Conservation (phyloP, 345 rosid genomes). For the Citrus maxima region DNA sequence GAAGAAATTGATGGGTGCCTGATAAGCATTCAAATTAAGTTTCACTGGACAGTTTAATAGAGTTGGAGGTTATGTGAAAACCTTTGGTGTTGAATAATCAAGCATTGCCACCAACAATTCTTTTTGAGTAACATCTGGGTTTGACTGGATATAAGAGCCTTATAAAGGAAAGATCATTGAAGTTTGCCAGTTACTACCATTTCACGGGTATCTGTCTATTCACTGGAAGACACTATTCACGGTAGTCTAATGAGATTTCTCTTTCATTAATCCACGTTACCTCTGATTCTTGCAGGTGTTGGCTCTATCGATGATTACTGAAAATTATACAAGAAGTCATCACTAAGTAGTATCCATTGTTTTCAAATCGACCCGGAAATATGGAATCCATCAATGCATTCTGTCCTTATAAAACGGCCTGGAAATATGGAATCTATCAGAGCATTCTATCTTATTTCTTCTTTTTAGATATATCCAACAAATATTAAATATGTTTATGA, state of each 20-base stretch:
- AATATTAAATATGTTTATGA: neutral
- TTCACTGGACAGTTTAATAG: slow-evolving; percentile 2
- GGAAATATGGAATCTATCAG: neutral
- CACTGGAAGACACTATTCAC: neutral
- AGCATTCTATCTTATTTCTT: too few species aligned
- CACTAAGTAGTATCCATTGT: neutral
- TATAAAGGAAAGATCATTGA: neutral
- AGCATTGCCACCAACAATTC: neutral
- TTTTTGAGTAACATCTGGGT: neutral
- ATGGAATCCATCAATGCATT: neutral
- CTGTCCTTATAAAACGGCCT: too few species aligned
- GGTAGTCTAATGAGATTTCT: neutral
- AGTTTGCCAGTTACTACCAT: neutral
- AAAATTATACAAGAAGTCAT: neutral
- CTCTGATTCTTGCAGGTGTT: neutral
- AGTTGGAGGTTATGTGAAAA: neutral
- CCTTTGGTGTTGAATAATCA: neutral
- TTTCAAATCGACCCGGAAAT: neutral
- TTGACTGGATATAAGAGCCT: neutral
- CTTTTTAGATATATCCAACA: neutral
- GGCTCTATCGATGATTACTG: neutral
- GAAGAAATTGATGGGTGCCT: slow-evolving; percentile 31
- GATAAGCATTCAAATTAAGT: neutral
- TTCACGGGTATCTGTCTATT: neutral
- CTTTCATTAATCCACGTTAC: neutral